These are phyloP conservation scores for Chrysochromulina parva DNA, from an alignment of 78 protist species.

Conservation along the genomic window DNA sequence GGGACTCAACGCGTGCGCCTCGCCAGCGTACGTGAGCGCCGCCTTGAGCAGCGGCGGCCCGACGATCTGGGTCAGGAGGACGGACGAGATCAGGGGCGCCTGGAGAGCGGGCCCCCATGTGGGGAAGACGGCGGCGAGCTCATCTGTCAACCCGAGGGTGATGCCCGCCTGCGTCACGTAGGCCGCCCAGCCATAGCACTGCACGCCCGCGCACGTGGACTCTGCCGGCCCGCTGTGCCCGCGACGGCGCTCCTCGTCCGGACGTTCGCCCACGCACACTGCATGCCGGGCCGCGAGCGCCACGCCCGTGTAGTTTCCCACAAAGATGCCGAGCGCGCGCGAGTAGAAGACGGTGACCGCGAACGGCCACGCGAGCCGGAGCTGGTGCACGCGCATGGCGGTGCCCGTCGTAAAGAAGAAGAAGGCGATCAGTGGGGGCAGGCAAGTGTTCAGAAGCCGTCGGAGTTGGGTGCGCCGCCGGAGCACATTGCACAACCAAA, in stretches of 20 bases:
- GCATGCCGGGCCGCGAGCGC: not conserved
- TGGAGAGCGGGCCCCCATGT: not conserved
- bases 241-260: no score
- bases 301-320: not conserved
- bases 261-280: not conserved
- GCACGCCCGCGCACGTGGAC: not conserved
- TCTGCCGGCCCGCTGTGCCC: not conserved
- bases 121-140: not conserved
- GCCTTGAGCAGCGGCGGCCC: not conserved
- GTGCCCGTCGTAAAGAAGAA: not conserved
- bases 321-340: not conserved
- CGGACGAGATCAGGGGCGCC: not conserved
- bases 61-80: constrained; percentile 4
- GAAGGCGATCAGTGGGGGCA: no score
- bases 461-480: not conserved
- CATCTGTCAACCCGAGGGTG: not conserved
- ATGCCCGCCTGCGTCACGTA: constrained; percentile 23
- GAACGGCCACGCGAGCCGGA: not conserved
- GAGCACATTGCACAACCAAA: not conserved
- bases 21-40: not conserved
- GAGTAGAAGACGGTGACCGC: not conserved
- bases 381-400: not conserved
- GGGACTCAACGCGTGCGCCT: no score
- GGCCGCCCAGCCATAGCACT: not conserved
- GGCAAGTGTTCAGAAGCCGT: no score